Conservation (phyloP, 2,329 filamentous ascomycete species). For the Simplicillium aogashimaense region DNA sequence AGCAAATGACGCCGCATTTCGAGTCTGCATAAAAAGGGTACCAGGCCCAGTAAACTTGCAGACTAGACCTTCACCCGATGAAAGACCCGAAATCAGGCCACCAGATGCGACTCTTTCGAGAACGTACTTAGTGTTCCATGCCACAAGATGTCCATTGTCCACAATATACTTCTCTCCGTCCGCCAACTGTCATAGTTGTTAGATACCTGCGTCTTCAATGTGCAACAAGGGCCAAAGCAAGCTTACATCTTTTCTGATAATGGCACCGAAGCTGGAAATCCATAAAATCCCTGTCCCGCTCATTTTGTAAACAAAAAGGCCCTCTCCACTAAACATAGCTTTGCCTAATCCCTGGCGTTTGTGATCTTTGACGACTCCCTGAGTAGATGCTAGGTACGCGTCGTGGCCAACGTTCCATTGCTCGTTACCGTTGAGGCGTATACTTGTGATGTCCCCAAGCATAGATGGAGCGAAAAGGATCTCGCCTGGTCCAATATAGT, state of each 20-base stretch:
- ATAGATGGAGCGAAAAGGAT: slow-evolving; percentile 70
- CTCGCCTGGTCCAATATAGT: slow-evolving; percentile 84
- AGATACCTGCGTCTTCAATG: neutral
- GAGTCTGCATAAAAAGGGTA: slow-evolving; percentile 84
- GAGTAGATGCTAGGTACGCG: slow-evolving; percentile 74
- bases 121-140: slow-evolving; percentile 93
- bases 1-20: slow-evolving; percentile 60
- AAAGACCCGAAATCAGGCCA: slow-evolving; percentile 80
- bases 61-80: slow-evolving; percentile 77
- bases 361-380: slow-evolving; percentile 80
- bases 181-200: slow-evolving; percentile 28
- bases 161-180: slow-evolving; percentile 82
- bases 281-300: slow-evolving; percentile 73
- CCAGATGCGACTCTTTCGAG: slow-evolving; percentile 85
- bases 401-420: slow-evolving; percentile 82
- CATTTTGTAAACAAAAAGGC: slow-evolving; percentile 83
- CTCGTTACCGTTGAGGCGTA: slow-evolving; percentile 62
- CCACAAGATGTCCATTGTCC: slow-evolving; percentile 87
- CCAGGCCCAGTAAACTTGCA: slow-evolving; percentile 92
- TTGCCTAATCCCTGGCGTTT: slow-evolving; percentile 81
- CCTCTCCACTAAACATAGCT: slow-evolving; percentile 89
- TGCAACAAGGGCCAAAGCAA: too few species aligned
- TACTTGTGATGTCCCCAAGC: slow-evolving; percentile 76
- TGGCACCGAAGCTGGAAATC: slow-evolving; percentile 89
- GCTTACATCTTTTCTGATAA: slow-evolving; percentile 84